phyloP scores from a whole-genome alignment of 352 stramenopile genomes.

The Phytophthora constricta region DNA sequence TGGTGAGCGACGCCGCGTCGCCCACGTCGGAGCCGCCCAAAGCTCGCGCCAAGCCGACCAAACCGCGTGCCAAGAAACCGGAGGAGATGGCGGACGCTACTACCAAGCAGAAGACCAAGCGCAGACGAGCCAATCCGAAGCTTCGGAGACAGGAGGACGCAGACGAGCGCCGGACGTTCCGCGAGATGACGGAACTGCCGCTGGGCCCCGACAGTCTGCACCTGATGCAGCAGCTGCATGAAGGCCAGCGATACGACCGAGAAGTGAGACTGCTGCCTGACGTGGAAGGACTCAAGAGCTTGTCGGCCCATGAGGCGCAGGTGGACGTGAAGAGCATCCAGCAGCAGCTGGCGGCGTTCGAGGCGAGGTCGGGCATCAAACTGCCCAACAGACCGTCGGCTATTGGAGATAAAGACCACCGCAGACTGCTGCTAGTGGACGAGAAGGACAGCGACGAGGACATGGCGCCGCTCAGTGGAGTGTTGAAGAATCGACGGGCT shows the following conservation, averaged over 20 bases:
- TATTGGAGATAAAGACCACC: slow-evolving; percentile 33
- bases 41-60: slow-evolving; percentile 24
- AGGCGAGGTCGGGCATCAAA: slow-evolving; percentile 38
- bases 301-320: slow-evolving; percentile 56
- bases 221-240: slow-evolving; percentile 39
- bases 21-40: slow-evolving; percentile 8
- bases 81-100: slow-evolving; percentile 18
- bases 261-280: slow-evolving; percentile 60
- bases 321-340: slow-evolving; percentile 69
- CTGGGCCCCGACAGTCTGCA: slow-evolving; percentile 38
- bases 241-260: slow-evolving; percentile 53
- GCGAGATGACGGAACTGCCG: slow-evolving; percentile 27
- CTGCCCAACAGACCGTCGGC: slow-evolving; percentile 14
- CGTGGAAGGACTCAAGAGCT: slow-evolving; percentile 58
- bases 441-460: slow-evolving; percentile 43
- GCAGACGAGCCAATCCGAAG: no score
- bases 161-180: slow-evolving; percentile 15
- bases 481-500: slow-evolving; percentile 47
- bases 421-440: slow-evolving; percentile 30
- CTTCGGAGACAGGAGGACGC: slow-evolving; percentile 18
- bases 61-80: slow-evolving; percentile 32
- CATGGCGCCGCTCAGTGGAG: slow-evolving; percentile 24
- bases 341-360: slow-evolving; percentile 53
- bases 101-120: slow-evolving; percentile 50
- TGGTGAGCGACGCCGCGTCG: slow-evolving; percentile 22